These are phyloP conservation scores for maize (Zea mays) DNA, from an alignment of 176 grass and related monocot genomes.

Conservation along the genomic window DNA sequence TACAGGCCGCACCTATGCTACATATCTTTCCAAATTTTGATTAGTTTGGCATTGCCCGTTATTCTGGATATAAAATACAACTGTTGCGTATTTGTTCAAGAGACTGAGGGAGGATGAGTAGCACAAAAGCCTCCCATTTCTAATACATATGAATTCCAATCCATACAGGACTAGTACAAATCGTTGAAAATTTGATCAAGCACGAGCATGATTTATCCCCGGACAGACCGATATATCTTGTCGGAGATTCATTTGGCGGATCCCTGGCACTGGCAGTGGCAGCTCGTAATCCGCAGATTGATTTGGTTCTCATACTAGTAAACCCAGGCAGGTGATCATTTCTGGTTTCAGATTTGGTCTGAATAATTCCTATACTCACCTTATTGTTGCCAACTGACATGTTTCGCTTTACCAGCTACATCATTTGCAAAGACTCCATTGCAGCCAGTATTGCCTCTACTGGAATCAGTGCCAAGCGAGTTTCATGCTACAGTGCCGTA, in stretches of 20 bases:
- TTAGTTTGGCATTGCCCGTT: neutral
- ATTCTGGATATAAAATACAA: neutral
- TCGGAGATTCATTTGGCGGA: conserved; percentile 81
- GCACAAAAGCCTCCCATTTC: neutral
- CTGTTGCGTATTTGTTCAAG: neutral
- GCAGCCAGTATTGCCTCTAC: conserved; percentile 67
- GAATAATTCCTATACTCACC: neutral
- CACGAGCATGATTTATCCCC: conserved; percentile 59
- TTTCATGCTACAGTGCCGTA: conserved; percentile 80
- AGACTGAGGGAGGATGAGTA: neutral
- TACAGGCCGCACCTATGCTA: neutral
- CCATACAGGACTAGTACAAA: conserved; percentile 53
- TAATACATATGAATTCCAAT: conserved; percentile 20
- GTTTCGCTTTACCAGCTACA: conserved; percentile 54
- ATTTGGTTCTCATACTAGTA: conserved; percentile 73
- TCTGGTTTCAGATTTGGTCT: conserved; percentile 11
- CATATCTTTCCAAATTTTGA: neutral
- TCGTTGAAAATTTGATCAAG: conserved; percentile 57
- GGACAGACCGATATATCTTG: conserved; percentile 68
- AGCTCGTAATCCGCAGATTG: conserved; percentile 66
- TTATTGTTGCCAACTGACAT: conserved; percentile 27
- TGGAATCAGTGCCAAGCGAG: conserved; percentile 78
- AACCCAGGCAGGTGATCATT: conserved; percentile 88
- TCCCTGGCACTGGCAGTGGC: conserved; percentile 74
- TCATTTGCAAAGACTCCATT: conserved; percentile 72